Conservation (phyloP, 2,329 filamentous ascomycete genomes). For the Pyrenophora tritici-repentis region DNA sequence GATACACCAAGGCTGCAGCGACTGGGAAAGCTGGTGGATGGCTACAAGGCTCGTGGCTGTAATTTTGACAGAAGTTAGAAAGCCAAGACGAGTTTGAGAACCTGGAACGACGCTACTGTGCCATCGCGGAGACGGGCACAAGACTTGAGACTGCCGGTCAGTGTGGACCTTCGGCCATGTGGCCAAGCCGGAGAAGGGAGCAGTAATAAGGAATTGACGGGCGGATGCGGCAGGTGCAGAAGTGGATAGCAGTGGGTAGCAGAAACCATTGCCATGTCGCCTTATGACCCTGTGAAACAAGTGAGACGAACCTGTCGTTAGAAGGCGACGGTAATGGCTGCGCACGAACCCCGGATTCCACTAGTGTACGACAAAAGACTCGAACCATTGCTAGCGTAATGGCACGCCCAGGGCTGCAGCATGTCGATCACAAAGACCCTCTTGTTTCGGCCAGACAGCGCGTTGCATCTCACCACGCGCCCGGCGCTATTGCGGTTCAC, state of each 20-base stretch:
- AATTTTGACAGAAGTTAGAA: background rate
- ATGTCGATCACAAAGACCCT: constrained; percentile 29
- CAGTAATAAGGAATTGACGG: background rate
- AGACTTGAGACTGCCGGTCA: constrained; percentile 13
- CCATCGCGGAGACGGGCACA: constrained; percentile 12
- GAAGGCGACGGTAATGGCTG: constrained; percentile 8
- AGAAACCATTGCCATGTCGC: background rate
- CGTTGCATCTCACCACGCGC: constrained; percentile 19
- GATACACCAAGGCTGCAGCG: background rate
- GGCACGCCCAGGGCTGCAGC: constrained; percentile 12
- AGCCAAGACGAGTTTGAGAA: constrained; percentile 5
- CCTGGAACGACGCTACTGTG: constrained; percentile 8
- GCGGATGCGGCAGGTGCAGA: background rate
- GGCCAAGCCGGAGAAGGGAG: background rate
- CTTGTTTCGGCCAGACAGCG: constrained; percentile 27
- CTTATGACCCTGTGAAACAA: constrained; percentile 11
- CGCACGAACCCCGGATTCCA: constrained; percentile 16
- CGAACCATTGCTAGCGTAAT: constrained; percentile 16
- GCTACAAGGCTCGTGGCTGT: background rate
- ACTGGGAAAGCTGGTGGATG: no score
- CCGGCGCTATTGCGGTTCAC: constrained; percentile 13
- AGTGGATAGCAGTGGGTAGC: background rate
- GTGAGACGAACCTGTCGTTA: constrained; percentile 7
- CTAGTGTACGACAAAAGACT: constrained; percentile 10
- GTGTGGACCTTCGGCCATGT: constrained; percentile 4